Evolutionary conservation across 768 basidiomycete genomes (phyloP).

Genomic region (Termitomyces sp.): DNA sequence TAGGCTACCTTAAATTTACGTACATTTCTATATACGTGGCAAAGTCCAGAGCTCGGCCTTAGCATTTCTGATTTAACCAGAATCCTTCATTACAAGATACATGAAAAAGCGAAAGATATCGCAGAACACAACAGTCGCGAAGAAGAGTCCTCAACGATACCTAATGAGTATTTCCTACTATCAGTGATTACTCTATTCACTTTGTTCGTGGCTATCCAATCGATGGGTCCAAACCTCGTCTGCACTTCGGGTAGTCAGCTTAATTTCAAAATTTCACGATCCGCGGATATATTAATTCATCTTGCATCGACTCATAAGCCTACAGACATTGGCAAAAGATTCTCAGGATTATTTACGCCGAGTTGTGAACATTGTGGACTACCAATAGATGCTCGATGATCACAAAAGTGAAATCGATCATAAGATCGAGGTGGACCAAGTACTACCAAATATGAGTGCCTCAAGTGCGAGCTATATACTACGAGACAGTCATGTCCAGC

Average conservation of each 20-base stretch:
- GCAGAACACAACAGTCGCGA: not conserved
- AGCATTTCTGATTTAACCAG: not conserved
- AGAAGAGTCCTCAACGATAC: no score
- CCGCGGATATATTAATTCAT: not conserved
- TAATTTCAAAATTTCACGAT: not conserved
- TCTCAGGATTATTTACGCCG: not conserved
- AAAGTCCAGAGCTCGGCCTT: not conserved
- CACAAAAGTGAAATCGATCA: not conserved
- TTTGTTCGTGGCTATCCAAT: not conserved
- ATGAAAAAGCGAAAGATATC: not conserved
- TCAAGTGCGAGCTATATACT: not conserved
- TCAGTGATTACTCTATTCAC: not conserved
- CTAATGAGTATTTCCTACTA: not conserved
- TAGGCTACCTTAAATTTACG: not conserved
- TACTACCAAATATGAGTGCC: not conserved
- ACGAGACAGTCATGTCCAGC: not conserved
- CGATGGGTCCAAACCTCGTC: not conserved
- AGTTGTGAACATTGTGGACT: not conserved
- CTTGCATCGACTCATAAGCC: not conserved
- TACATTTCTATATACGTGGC: not conserved
- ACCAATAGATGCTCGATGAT: not conserved
- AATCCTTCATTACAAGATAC: not conserved
- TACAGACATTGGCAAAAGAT: not conserved
- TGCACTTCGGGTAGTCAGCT: not conserved
- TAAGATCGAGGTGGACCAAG: not conserved